Conservation (phyloP, 306 rosid genomes). For the Begonia loranthoides region DNA sequence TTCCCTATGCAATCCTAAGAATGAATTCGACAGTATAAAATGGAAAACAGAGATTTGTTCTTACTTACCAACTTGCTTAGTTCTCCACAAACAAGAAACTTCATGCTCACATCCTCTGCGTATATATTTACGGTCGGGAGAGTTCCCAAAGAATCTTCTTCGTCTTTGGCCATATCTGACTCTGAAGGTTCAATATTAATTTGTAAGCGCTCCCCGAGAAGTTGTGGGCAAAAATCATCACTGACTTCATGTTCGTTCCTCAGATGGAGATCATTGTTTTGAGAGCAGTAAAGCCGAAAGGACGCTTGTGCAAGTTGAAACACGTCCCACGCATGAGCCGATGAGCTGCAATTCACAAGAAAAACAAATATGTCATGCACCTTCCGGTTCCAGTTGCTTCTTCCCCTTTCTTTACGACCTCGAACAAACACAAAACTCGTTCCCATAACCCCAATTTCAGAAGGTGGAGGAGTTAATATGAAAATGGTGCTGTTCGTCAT, state of each 20-base stretch:
- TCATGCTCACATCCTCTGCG: constrained; percentile 68
- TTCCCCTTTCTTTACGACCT: too few relatives aligned
- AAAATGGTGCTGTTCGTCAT: too few relatives aligned
- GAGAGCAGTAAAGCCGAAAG: constrained; percentile 58
- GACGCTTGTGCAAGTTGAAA: constrained; percentile 91
- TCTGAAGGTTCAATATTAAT: constrained; percentile 62
- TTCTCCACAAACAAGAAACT: constrained; percentile 84
- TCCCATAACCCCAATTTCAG: neutral
- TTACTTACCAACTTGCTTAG: constrained; percentile 55
- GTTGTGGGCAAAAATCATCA: constrained; percentile 56
- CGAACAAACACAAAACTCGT: constrained; percentile 2
- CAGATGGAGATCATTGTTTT: constrained; percentile 18
- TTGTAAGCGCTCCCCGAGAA: constrained; percentile 56
- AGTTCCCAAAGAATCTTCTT: constrained; percentile 45
- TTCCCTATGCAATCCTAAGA: too few relatives aligned
- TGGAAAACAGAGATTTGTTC: constrained; percentile 4
- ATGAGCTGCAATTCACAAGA: constrained; percentile 58
- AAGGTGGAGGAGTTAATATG: too few relatives aligned
- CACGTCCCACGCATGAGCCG: constrained; percentile 95
- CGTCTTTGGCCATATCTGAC: constrained; percentile 51
- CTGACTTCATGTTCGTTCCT: constrained; percentile 21
- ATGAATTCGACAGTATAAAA: constrained; percentile 2
- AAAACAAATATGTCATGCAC: constrained; percentile 17
- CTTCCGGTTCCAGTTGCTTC: neutral
- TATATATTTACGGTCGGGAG: constrained; percentile 84